Evolutionary conservation across 2,329 filamentous ascomycete species (phyloP).

Genomic region (Calonectria pauciramosa): DNA sequence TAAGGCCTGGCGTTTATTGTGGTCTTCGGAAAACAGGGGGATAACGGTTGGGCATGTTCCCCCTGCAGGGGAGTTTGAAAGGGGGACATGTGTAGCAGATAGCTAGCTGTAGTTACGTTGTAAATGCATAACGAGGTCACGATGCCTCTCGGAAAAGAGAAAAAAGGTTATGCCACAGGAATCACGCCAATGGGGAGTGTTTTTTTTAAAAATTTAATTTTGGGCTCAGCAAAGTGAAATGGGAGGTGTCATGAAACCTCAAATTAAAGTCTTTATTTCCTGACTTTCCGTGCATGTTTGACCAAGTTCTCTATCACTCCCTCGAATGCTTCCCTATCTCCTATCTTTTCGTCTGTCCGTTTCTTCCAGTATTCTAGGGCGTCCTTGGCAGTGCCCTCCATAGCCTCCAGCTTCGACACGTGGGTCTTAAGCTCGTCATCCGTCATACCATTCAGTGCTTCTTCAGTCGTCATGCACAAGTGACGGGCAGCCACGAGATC

Average conservation of each 20-base stretch:
- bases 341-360: conserved; percentile 86
- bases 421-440: conserved; percentile 82
- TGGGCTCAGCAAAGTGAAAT: neutral
- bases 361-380: conserved; percentile 92
- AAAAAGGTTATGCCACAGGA: conserved; percentile 36
- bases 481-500: conserved; percentile 84
- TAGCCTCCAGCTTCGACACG: conserved; percentile 75
- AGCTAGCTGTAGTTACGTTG: conserved; percentile 40
- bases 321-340: conserved; percentile 94
- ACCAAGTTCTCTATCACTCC: conserved; percentile 97
- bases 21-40: conserved; percentile 35
- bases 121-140: conserved; percentile 45
- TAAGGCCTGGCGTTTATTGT: conserved; percentile 42
- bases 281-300: conserved; percentile 87
- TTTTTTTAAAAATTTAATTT: conserved; percentile 26
- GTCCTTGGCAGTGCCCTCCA: conserved; percentile 80
- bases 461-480: conserved; percentile 86
- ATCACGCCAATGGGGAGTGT: conserved; percentile 38
- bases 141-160: conserved; percentile 36
- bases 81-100: conserved; percentile 35
- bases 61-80: conserved; percentile 24
- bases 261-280: conserved; percentile 69
- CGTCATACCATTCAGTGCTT: conserved; percentile 84
- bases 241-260: neutral
- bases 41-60: conserved; percentile 30